Base-by-base conservation (phyloP, 495 filamentous ascomycete genomes). In the Venustampulla echinocandica region DNA sequence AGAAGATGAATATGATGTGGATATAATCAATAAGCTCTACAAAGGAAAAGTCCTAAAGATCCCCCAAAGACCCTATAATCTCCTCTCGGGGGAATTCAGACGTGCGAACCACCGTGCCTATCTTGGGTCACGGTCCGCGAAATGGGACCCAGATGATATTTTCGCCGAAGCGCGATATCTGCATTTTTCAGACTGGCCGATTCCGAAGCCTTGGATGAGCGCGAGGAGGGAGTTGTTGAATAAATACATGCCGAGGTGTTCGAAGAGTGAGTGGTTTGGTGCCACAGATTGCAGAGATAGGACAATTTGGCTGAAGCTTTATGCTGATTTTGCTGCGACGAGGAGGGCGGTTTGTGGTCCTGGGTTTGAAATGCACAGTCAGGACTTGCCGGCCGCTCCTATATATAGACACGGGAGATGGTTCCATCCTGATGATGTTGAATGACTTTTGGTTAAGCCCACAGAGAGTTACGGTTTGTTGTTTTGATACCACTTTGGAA, bases 181-280 rank as follows among this genome's bases (percentile, higher is more conserved):
- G 1, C 82, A 84, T 58, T 87, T 86, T 53, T 77, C 71, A 11
- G 82, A 85, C 54, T 81, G 76, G 76, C 81, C 81, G 6, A 52
- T 83, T 34, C 81, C 81, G 0, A 84, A 84, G 69, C 9, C 84
- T 75, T 62, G 66, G 69, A 15, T 74, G 18, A 30, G 43, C 18
- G 46, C 50, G 4, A 44, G 11, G 7, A 46, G 50, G 23, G 50
- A 47, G 13, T 4, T 53, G 14, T 14, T 53, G 37, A 57, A 53
- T 47, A 53, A 43, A 18, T 41, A 50, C 28, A 53, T 53, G 54
- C 49, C 54, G 28, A 47, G 30, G 33, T 57, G 54, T 41, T 20
- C 9, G 33, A 24, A 44, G 42, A 53, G 23, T 14, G 46, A 53
- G 25, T 53, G 46, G 37, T 53, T 53, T 39, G 49, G 50, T 10